phyloP scores from a whole-genome alignment of 768 basidiomycete species.

The Podaxis sp. region DNA sequence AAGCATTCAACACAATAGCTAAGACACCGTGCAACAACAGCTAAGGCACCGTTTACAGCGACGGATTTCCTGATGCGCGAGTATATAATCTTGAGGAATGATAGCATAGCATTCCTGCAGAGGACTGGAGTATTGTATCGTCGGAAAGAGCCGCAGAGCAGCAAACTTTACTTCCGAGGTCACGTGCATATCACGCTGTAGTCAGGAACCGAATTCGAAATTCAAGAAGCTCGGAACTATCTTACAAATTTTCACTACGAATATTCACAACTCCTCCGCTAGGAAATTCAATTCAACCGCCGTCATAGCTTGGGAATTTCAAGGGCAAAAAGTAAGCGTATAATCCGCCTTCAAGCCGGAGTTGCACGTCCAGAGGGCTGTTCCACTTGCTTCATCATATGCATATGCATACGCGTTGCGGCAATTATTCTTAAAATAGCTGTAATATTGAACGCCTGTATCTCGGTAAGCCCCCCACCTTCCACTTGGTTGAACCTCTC shows the following conservation, averaged over 20 bases:
- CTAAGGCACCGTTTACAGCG: not conserved
- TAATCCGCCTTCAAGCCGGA: slow-evolving; percentile 29
- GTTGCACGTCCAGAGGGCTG: slow-evolving; percentile 44
- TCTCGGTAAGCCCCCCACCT: slow-evolving; percentile 27
- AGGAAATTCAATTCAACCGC: not conserved
- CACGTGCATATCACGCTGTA: not conserved
- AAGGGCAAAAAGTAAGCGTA: slow-evolving; percentile 27
- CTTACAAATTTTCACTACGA: no score
- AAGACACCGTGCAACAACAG: not conserved
- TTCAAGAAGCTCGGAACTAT: not conserved
- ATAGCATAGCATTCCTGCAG: not conserved
- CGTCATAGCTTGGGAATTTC: not conserved
- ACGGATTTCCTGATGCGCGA: no score
- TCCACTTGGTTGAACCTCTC: slow-evolving; percentile 13
- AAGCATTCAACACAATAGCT: not conserved
- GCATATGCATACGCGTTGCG: slow-evolving; percentile 43
- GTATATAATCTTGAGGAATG: not conserved
- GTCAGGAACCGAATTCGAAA: not conserved
- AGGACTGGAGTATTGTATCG: not conserved
- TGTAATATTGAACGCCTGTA: slow-evolving; percentile 24
- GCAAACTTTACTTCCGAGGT: not conserved
- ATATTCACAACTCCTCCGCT: not conserved
- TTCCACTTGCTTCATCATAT: slow-evolving; percentile 38
- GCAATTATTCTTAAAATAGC: slow-evolving; percentile 29
- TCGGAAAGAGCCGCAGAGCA: not conserved